Conservation (phyloP, 306 rosid genomes). For the Alnus rubra region DNA sequence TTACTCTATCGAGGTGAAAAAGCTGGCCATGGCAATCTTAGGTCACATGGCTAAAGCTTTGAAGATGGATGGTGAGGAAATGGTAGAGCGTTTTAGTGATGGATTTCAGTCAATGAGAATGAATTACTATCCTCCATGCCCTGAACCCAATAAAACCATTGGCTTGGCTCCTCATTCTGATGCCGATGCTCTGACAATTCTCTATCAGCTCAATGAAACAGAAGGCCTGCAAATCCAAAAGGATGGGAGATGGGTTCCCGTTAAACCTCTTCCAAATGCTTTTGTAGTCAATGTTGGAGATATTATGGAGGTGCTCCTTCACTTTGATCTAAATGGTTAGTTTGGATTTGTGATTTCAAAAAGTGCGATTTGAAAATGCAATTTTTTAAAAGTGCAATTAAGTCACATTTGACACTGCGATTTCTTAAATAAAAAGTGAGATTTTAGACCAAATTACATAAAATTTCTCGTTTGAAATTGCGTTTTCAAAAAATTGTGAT, state of each 20-base stretch:
- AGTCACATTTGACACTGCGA: too few species aligned
- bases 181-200: slow-evolving; percentile 33
- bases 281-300: slow-evolving; percentile 46
- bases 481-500: too few species aligned
- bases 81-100: slow-evolving; percentile 24
- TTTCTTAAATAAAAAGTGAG: too few species aligned
- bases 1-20: slow-evolving; percentile 22
- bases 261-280: slow-evolving; percentile 50
- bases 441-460: too few species aligned
- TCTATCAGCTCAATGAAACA: slow-evolving; percentile 38
- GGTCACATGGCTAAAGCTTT: slow-evolving; percentile 28
- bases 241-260: slow-evolving; percentile 44
- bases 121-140: slow-evolving; percentile 48
- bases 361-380: too few species aligned
- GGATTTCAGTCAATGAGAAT: slow-evolving; percentile 30
- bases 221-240: slow-evolving; percentile 46
- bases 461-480: too few species aligned
- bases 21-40: slow-evolving; percentile 10
- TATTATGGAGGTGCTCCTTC: slow-evolving; percentile 38
- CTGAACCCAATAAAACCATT: slow-evolving; percentile 35
- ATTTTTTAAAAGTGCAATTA: too few species aligned
- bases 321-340: background rate
- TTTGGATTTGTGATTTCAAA: too few species aligned
- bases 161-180: slow-evolving; percentile 39
- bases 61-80: slow-evolving; percentile 23